Evolutionary conservation across 257 asterid genomes (phyloP), one percentile per base, ranked within the genome.

Genomic region (Salvia splendens): DNA sequence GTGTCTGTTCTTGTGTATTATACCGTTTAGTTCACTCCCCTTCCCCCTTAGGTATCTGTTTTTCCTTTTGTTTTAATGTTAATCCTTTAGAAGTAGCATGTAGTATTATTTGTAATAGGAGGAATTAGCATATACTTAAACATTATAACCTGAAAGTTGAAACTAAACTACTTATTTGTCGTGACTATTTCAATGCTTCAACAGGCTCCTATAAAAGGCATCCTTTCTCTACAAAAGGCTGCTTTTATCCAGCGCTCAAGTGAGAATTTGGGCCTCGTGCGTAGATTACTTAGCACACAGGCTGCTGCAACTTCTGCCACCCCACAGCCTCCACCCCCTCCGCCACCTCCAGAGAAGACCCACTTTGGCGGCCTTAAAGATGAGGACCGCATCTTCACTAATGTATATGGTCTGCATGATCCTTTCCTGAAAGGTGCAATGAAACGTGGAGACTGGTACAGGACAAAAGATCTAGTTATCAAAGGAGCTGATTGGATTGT

Each of bases 401-500:
- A 94, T 36, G 71, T 94, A 48, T 94, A 94, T 50, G 99, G 97
- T 50, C 69, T 94, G 61, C 89, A 94, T 41, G 99, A 94, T 57
- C 97, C 97, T 16, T 94, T 88, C 70, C 92, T 94, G 38, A 94
- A 94, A 76, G 97, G 96, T 24, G 99, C 97, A 75, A 80, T 91
- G 96, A 91, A 91, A 77, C 91, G 96, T 38, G 99, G 99, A 28
- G 99, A 94, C 80, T 94, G 99, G 99, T 64, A 94, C 82, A 75
- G 96, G 75, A 94, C 99, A 51, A 94, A 94, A 65, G 99, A 91
- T 77, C 87, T 94, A 4, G 97, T 94, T 60, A 70, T 87, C 32
- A 94, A 94, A 82, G 99, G 99, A 10, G 10, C 96, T 64, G 97
- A 94, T 76, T 94, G 99, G 99, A 87, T 88, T 35, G 97, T 94